phyloP scores from a whole-genome alignment of 495 filamentous ascomycete species.

The Penicilliopsis zonata region DNA sequence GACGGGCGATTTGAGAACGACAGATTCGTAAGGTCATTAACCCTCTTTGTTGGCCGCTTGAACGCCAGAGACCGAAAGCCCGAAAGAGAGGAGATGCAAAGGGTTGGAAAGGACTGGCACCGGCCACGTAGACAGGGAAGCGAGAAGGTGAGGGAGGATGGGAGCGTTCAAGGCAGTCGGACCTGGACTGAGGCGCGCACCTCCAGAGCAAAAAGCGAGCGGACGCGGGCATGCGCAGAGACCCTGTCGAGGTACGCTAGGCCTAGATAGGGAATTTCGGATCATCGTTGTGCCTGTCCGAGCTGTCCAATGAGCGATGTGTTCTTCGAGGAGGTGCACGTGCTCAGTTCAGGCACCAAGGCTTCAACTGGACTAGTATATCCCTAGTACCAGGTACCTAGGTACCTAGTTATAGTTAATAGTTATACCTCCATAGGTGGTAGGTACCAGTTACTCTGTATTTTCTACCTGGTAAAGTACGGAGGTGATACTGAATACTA shows the following conservation, averaged over 20 bases:
- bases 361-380: no score
- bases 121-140: conserved; percentile 19
- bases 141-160: conserved; percentile 48
- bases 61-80: no score
- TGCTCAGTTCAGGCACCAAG: no score
- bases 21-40: conserved; percentile 25
- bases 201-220: conserved; percentile 20
- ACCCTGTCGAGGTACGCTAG: conserved; percentile 32
- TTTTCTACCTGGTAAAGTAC: no score
- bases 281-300: conserved; percentile 18
- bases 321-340: no score
- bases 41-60: conserved; percentile 3
- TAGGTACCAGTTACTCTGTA: no score
- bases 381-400: no score
- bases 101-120: no score
- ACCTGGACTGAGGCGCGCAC: conserved; percentile 15
- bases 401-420: no score
- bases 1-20: conserved; percentile 6
- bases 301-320: background rate
- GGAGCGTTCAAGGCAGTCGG: conserved; percentile 29
- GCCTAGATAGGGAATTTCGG: conserved; percentile 20
- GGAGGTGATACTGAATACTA: no score
- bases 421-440: no score
- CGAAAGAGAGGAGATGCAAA: no score
- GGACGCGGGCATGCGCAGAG: conserved; percentile 28